Conservation (phyloP, 78 protist genomes). For the Chrysochromulina parva region DNA sequence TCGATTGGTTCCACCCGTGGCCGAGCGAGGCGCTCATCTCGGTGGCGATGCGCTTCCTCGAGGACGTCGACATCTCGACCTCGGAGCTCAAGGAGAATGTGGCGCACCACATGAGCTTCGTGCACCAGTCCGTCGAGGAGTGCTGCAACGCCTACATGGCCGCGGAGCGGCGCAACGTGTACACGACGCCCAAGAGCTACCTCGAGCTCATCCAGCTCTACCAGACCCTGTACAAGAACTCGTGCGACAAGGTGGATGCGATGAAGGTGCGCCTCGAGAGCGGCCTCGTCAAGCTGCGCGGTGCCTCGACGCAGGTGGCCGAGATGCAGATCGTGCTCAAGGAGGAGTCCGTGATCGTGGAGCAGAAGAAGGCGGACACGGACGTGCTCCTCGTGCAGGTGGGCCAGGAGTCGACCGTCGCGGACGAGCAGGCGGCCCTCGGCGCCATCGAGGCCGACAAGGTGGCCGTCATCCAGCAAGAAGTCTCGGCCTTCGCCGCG, state of each 20-base stretch:
- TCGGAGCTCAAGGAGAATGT: conserved; percentile 39
- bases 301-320: conserved; percentile 47
- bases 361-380: conserved; percentile 41
- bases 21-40: conserved; percentile 56
- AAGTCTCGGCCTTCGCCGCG: conserved; percentile 30
- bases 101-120: conserved; percentile 72
- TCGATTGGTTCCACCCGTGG: conserved; percentile 62
- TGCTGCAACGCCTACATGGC: background rate
- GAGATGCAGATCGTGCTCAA: background rate
- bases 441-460: conserved; percentile 23
- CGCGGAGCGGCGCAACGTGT: conserved; percentile 48
- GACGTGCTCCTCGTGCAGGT: conserved; percentile 47
- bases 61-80: conserved; percentile 38
- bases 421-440: conserved; percentile 43
- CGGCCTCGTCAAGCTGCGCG: conserved; percentile 61
- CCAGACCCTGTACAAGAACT: conserved; percentile 45
- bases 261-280: conserved; percentile 62
- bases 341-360: conserved; percentile 3
- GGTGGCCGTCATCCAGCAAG: background rate
- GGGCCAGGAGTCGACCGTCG: conserved; percentile 67
- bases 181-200: conserved; percentile 87
- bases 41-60: conserved; percentile 57
- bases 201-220: conserved; percentile 78
- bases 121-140: conserved; percentile 51
- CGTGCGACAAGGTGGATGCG: conserved; percentile 23